These are phyloP conservation scores for Rehmannia glutinosa DNA, from an alignment of 257 asterid species.

Conservation along the genomic window DNA sequence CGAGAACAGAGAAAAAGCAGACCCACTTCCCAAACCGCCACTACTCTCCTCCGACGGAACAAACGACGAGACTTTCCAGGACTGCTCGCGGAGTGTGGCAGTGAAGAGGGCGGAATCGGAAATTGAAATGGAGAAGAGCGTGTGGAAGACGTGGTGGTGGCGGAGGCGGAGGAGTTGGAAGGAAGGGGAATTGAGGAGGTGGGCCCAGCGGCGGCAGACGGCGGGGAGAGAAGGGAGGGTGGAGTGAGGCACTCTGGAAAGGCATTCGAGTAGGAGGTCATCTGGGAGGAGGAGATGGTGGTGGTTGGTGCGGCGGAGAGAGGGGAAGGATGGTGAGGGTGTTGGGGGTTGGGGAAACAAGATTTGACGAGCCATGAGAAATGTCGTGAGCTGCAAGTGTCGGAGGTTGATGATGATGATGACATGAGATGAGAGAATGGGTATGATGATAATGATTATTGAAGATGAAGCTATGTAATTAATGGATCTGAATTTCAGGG, in stretches of 20 bases:
- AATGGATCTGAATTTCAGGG: background rate
- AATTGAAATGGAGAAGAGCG: constrained; percentile 57
- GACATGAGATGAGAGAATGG: constrained; percentile 8
- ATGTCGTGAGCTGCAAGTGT: constrained; percentile 69
- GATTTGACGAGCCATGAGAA: constrained; percentile 89
- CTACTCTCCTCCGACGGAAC: constrained; percentile 27
- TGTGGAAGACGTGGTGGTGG: constrained; percentile 40
- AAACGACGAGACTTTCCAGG: constrained; percentile 65
- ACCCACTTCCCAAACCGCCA: constrained; percentile 23
- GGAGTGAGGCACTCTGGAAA: constrained; percentile 56
- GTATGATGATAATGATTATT: background rate
- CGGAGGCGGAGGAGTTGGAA: constrained; percentile 61
- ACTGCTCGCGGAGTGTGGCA: constrained; percentile 41
- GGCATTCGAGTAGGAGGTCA: constrained; percentile 78
- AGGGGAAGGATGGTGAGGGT: constrained; percentile 49
- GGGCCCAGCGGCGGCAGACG: constrained; percentile 88
- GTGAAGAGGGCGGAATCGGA: constrained; percentile 56
- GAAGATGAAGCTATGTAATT: background rate
- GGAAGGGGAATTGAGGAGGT: constrained; percentile 54
- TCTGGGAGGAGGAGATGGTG: constrained; percentile 72
- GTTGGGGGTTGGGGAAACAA: constrained; percentile 71
- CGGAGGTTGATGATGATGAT: constrained; percentile 27
- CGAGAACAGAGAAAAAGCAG: constrained; percentile 36
- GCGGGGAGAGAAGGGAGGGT: constrained; percentile 60
- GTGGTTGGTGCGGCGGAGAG: constrained; percentile 24